A percentile compares a stretch with the other conserved stretches of the same genome.
phyloP scores from a whole-genome alignment of 805 yeast genomes.

The Yarrowia sp. region DNA sequence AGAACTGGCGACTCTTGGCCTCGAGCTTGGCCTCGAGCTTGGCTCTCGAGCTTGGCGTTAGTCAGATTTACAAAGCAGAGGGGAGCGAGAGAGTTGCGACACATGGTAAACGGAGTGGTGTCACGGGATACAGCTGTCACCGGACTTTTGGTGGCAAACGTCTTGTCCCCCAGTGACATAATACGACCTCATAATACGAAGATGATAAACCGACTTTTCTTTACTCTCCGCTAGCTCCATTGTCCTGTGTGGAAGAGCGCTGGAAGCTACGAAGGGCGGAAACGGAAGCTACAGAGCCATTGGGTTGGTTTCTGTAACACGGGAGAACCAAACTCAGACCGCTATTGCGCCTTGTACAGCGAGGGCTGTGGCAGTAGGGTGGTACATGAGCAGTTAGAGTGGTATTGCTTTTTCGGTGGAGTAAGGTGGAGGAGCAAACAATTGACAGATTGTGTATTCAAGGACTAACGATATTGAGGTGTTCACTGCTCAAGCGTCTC shows the following conservation, averaged over 20 bases:
- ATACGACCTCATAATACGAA: too few species aligned
- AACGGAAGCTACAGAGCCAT: not conserved
- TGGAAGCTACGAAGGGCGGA: not conserved
- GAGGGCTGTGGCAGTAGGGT: conserved; percentile 23
- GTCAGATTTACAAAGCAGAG: not conserved
- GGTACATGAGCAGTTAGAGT: not conserved
- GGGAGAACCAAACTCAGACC: not conserved
- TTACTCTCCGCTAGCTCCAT: not conserved
- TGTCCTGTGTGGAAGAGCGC: conserved; percentile 24
- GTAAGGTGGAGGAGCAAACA: too few species aligned
- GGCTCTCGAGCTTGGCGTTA: conserved; percentile 11
- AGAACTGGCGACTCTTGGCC: too few species aligned
- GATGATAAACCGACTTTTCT: too few species aligned
- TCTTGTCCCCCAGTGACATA: too few species aligned
- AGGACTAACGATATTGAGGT: too few species aligned
- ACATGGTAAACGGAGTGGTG: not conserved
- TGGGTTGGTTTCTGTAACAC: conserved; percentile 28
- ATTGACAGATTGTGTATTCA: too few species aligned
- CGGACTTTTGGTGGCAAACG: too few species aligned
- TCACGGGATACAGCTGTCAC: not conserved
- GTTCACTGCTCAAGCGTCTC: too few species aligned
- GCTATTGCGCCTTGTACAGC: conserved; percentile 8
- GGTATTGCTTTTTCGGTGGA: not conserved
- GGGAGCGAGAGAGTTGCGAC: not conserved
- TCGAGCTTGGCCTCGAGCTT: not conserved